A percentile compares a stretch with the other conserved stretches of the same genome.
These are phyloP conservation scores for Torulaspora gathmanii DNA, from an alignment of 805 yeast genomes.

Conservation along the genomic window DNA sequence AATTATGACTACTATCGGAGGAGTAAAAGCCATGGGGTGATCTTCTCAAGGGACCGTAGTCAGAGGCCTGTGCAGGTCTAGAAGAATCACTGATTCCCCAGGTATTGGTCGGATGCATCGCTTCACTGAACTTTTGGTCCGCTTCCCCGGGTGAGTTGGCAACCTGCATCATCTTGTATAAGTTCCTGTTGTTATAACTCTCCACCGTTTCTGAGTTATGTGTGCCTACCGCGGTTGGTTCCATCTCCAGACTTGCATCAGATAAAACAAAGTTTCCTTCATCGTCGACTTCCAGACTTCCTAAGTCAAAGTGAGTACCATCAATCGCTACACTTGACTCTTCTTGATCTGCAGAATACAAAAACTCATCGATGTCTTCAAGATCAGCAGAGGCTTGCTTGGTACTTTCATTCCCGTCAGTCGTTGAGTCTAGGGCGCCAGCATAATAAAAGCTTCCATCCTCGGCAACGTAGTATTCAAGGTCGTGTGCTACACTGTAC, in stretches of 20 bases:
- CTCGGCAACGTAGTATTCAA: slow-evolving; percentile 23
- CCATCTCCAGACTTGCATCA: slow-evolving; percentile 7
- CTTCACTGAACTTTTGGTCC: neutral
- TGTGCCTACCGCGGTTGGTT: slow-evolving; percentile 2
- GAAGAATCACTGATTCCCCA: neutral
- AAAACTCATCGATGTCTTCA: slow-evolving; percentile 12
- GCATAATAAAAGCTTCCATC: slow-evolving; percentile 29
- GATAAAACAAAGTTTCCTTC: slow-evolving; percentile 21
- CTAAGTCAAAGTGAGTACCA: slow-evolving; percentile 16
- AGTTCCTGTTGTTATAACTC: slow-evolving; percentile 20
- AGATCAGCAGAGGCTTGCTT: slow-evolving; percentile 5
- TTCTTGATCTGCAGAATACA: slow-evolving; percentile 14
- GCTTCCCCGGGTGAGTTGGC: neutral
- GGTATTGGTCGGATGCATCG: neutral
- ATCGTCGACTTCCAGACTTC: slow-evolving; percentile 21
- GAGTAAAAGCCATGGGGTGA: slow-evolving; percentile 1
- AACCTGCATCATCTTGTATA: slow-evolving; percentile 16
- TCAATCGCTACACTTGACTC: slow-evolving; percentile 17
- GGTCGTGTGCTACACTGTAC: slow-evolving; percentile 21
- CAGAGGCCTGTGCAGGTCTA: neutral
- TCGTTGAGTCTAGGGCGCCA: slow-evolving; percentile 11
- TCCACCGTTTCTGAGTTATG: slow-evolving; percentile 19
- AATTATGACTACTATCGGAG: slow-evolving; percentile 6
- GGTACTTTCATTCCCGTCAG: slow-evolving; percentile 11
- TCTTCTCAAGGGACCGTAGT: neutral